Evolutionary conservation across 2,329 filamentous ascomycete genomes (phyloP).

Genomic region (Emydomyces testavorans): DNA sequence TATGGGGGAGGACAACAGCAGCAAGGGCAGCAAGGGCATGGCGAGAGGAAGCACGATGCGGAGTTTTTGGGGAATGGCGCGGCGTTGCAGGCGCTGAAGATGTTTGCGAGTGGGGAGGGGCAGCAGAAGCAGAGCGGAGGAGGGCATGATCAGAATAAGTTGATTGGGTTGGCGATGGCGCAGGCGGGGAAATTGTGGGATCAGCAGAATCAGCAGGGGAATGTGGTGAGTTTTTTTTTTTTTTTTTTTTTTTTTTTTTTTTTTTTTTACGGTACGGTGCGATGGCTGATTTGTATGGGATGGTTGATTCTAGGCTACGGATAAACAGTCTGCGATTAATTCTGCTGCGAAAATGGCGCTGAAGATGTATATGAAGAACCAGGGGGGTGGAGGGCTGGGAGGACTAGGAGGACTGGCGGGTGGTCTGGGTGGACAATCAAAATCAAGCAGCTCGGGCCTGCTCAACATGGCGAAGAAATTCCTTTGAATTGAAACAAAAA

Average conservation of each 20-base stretch:
- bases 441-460: slow-evolving; percentile 8
- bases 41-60: slow-evolving; percentile 37
- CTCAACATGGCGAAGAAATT: slow-evolving; percentile 20
- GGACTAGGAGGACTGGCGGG: slow-evolving; percentile 42
- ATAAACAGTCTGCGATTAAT: slow-evolving; percentile 70
- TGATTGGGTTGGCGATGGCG: slow-evolving; percentile 76
- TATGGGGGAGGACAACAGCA: slow-evolving; percentile 47
- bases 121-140: slow-evolving; percentile 27
- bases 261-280: background rate
- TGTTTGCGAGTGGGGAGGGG: slow-evolving; percentile 46
- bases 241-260: slow-evolving; percentile 8
- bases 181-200: slow-evolving; percentile 72
- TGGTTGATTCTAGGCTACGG: slow-evolving; percentile 41
- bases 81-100: slow-evolving; percentile 54
- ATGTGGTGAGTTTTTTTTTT: slow-evolving; percentile 32
- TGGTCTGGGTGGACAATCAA: background rate
- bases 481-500: slow-evolving; percentile 18
- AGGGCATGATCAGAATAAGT: slow-evolving; percentile 57
- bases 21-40: slow-evolving; percentile 30
- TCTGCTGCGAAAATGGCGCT: slow-evolving; percentile 75
- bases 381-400: slow-evolving; percentile 42
- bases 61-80: slow-evolving; percentile 35
- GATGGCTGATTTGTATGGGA: background rate
- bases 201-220: slow-evolving; percentile 46
- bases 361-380: slow-evolving; percentile 80